A percentile compares a stretch with the other conserved stretches of the same genome.
These are phyloP conservation scores for Metschnikowia koreensis DNA, from an alignment of 805 yeast genomes.

Conservation along the genomic window DNA sequence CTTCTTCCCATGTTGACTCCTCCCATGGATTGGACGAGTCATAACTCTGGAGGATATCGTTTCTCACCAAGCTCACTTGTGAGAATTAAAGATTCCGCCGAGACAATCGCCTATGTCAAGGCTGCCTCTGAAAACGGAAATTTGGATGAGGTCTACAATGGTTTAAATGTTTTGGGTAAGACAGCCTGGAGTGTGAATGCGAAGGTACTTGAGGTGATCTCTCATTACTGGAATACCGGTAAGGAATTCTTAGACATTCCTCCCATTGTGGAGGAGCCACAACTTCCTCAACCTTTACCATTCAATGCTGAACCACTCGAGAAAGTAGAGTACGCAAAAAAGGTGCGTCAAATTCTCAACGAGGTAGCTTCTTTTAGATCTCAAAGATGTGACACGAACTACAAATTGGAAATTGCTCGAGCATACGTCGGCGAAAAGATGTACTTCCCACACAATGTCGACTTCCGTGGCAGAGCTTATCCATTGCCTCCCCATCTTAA, in stretches of 20 bases:
- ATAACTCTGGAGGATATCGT: constrained; percentile 82
- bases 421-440: constrained; percentile 77
- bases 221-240: constrained; percentile 86
- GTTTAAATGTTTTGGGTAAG: constrained; percentile 53
- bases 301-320: constrained; percentile 69
- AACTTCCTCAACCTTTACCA: constrained; percentile 51
- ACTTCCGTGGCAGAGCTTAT: constrained; percentile 82
- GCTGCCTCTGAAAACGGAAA: constrained; percentile 75
- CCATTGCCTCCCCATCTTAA: constrained; percentile 80
- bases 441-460: constrained; percentile 78
- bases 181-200: constrained; percentile 93
- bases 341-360: constrained; percentile 55
- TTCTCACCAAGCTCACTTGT: constrained; percentile 63
- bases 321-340: constrained; percentile 64
- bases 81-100: constrained; percentile 81
- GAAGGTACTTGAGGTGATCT: constrained; percentile 62
- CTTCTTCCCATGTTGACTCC: constrained; percentile 86
- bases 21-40: constrained; percentile 85
- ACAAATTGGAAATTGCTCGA: constrained; percentile 91
- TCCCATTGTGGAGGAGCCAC: constrained; percentile 43
- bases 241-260: constrained; percentile 72
- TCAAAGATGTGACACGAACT: constrained; percentile 89
- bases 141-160: constrained; percentile 67
- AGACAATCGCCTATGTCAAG: constrained; percentile 81
- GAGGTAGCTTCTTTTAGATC: constrained; percentile 72